A percentile compares a stretch with the other conserved stretches of the same genome.
phyloP scores from a whole-genome alignment of 2,329 filamentous ascomycete genomes.

The Clonostachys rhizophaga region DNA sequence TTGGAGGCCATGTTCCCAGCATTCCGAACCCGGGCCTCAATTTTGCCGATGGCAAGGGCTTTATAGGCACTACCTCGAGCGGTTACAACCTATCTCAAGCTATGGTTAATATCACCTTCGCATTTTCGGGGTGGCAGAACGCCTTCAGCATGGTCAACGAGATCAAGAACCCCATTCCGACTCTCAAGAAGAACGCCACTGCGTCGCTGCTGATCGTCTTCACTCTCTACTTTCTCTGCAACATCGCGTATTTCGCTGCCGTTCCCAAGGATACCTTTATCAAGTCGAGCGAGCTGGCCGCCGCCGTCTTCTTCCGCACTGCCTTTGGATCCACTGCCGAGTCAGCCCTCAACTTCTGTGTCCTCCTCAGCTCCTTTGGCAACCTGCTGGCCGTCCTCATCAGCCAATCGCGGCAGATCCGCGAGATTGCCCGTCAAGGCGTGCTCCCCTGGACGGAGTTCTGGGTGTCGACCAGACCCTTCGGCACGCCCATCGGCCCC shows the following conservation, averaged over 20 bases:
- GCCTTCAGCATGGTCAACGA: slow-evolving; percentile 69
- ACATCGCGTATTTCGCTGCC: slow-evolving; percentile 58
- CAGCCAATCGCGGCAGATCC: slow-evolving; percentile 63
- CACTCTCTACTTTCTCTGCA: slow-evolving; percentile 62
- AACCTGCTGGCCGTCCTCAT: slow-evolving; percentile 74
- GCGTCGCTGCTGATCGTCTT: slow-evolving; percentile 57
- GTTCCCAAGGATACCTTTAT: slow-evolving; percentile 65
- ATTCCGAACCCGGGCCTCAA: slow-evolving; percentile 49
- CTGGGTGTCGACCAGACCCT: slow-evolving; percentile 61
- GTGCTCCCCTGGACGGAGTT: slow-evolving; percentile 60
- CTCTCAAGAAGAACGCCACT: slow-evolving; percentile 56
- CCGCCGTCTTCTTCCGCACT: slow-evolving; percentile 61
- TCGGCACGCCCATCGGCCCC: slow-evolving; percentile 62
- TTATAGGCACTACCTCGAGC: slow-evolving; percentile 52
- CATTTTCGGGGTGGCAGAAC: slow-evolving; percentile 62
- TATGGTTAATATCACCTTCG: slow-evolving; percentile 65
- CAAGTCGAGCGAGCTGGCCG: slow-evolving; percentile 61
- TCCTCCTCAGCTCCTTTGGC: slow-evolving; percentile 62
- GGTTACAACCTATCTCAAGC: slow-evolving; percentile 36
- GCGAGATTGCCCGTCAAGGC: slow-evolving; percentile 68
- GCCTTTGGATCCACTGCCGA: slow-evolving; percentile 59
- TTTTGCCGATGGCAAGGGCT: slow-evolving; percentile 62
- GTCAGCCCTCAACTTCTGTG: slow-evolving; percentile 54
- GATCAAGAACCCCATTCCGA: slow-evolving; percentile 62
- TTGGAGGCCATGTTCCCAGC: slow-evolving; percentile 38